Base-by-base conservation (phyloP, 2,329 filamentous ascomycete species). In the Hysterium pulicare region DNA sequence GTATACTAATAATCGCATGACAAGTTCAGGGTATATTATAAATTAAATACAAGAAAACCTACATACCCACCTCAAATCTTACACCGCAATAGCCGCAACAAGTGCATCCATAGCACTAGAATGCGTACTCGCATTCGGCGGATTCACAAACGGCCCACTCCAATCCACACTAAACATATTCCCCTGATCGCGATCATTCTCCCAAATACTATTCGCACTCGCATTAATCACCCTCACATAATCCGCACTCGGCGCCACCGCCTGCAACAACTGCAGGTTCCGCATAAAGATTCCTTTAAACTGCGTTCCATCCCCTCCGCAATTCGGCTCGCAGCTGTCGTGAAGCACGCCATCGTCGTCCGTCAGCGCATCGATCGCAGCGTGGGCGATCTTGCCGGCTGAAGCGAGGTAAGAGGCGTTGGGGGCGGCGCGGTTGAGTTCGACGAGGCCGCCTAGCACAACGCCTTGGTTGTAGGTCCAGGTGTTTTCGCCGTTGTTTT, bases 241-340 rank as follows among this genome's bases (percentile, higher is more conserved):
- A 8, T 60, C 59, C 3, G 70, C 59, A 28, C 76, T 67, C 0
- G 77, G 76, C 1, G 72, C 73, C 2, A 64, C 75, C 1, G 66
- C 55, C 17, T 84, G 71, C 24, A 89, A 63, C 41, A 77, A 75
- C 24, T 74, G 71, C 16, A 89, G 66, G 55, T 86, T 86, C 16
- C 83, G 75, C 13, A 79, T 72, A 49, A 87, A 86, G 26, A 87
- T 71, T 3, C 85, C 85, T 64, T 89, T 88, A 74, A 88, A 89
- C 55, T 86, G 81, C 24, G 78, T 72, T 1, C 72, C 76, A 35
- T 71, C 68, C 9, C 40, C 58, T 17, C 67, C 68, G 34, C 69
- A 71, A 8, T 61, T 45, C 0, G 53, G 61, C 23, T 66, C 68
- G 35, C 68, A 71, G 10, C 54, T 49, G 31, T 74, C 71, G 41